Conservation (phyloP, 202 grass and related monocot genomes). For the Dendrocalamus latiflorus region DNA sequence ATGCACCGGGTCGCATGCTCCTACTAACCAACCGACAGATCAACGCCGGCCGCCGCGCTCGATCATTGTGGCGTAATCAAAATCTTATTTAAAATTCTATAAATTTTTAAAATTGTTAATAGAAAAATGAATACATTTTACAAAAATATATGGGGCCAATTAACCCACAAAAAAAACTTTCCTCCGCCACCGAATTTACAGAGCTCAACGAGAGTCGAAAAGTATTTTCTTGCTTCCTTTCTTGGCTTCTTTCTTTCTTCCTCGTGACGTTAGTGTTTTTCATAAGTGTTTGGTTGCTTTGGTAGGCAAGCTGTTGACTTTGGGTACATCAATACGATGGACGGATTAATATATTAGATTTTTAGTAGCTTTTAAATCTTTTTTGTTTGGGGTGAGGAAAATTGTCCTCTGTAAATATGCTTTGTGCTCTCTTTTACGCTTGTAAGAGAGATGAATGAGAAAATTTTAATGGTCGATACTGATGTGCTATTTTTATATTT, state of each 20-base stretch:
- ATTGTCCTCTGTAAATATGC: no score
- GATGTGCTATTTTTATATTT: no score
- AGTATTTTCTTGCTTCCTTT: not conserved
- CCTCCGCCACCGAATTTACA: no score
- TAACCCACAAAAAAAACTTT: no score
- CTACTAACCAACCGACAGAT: slow-evolving; percentile 9
- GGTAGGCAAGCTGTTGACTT: slow-evolving; percentile 30
- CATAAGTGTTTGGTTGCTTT: not conserved
- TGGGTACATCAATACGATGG: not conserved
- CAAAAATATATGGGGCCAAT: no score
- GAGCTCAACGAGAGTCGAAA: not conserved
- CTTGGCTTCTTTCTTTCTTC: not conserved
- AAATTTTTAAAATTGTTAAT: no score
- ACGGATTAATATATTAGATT: not conserved
- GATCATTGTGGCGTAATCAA: no score
- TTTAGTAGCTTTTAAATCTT: not conserved
- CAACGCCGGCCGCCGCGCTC: not conserved
- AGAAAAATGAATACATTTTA: no score
- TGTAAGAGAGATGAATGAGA: no score
- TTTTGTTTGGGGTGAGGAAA: not conserved
- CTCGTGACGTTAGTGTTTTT: not conserved
- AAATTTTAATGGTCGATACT: no score
- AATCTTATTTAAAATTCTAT: no score
- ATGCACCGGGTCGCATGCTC: slow-evolving; percentile 48
- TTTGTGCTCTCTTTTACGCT: no score